phyloP scores from a whole-genome alignment of 148 eudicot species.

The Linanthus parryae region DNA sequence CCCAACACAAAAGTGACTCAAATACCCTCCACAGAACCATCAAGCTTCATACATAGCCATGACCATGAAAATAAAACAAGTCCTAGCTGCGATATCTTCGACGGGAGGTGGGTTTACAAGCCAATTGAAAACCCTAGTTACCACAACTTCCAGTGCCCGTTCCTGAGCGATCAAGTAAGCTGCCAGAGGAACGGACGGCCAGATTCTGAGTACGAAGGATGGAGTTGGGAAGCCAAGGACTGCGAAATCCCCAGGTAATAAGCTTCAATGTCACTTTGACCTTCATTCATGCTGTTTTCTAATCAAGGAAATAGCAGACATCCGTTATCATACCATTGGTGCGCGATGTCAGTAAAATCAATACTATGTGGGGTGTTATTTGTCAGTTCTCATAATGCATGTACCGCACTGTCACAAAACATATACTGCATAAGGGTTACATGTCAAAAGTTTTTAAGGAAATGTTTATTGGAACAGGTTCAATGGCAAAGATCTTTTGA shows the following conservation, averaged over 20 bases:
- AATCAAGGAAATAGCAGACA: too few species aligned
- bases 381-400: too few species aligned
- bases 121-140: slow-evolving; percentile 20
- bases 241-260: slow-evolving; percentile 46
- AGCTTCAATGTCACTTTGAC: too few species aligned
- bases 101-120: slow-evolving; percentile 46
- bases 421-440: too few species aligned
- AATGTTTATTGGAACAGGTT: slow-evolving; percentile 18
- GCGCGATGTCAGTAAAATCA: too few species aligned
- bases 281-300: background rate
- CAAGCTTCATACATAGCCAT: background rate
- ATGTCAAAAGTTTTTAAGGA: too few species aligned
- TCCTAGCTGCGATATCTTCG: slow-evolving; percentile 28
- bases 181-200: slow-evolving; percentile 52
- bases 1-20: background rate
- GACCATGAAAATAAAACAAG: background rate
- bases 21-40: background rate
- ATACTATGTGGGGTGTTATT: too few species aligned
- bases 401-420: too few species aligned
- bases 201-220: slow-evolving; percentile 30
- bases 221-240: slow-evolving; percentile 46
- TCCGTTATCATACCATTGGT: too few species aligned
- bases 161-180: slow-evolving; percentile 46
- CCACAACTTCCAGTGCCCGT: slow-evolving; percentile 24
- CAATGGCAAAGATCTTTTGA: slow-evolving; percentile 30